Conservation (phyloP, 2,329 filamentous ascomycete genomes). For the Exophiala viscosa region DNA sequence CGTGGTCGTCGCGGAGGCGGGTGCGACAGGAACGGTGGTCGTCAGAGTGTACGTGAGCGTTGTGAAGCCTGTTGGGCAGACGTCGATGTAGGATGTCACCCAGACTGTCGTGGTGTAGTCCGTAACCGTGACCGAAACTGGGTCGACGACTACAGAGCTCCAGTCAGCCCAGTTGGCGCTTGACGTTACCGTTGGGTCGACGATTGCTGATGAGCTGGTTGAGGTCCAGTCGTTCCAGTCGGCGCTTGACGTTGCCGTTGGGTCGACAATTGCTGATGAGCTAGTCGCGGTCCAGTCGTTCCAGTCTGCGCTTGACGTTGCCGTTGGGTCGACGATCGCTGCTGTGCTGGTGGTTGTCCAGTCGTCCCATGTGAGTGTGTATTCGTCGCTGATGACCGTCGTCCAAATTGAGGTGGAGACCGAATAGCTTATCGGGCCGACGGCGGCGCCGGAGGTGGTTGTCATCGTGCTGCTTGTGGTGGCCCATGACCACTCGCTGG, state of each 20-base stretch:
- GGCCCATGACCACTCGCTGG: not conserved
- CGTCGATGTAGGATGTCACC: conserved; percentile 39
- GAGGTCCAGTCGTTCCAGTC: too few relatives aligned
- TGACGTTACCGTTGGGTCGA: too few relatives aligned
- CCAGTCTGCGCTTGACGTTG: not conserved
- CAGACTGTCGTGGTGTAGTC: conserved; percentile 9
- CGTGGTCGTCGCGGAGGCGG: conserved; percentile 22
- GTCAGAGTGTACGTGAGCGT: conserved; percentile 26
- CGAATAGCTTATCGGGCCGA: not conserved
- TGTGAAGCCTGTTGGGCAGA: conserved; percentile 43
- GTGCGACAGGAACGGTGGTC: conserved; percentile 7
- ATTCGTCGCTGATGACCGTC: not conserved
- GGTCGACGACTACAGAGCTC: not conserved
- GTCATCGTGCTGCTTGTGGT: conserved; percentile 1
- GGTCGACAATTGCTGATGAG: too few relatives aligned
- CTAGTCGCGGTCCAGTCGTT: too few relatives aligned
- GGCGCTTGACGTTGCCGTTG: too few relatives aligned
- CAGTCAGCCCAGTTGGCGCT: conserved; percentile 1
- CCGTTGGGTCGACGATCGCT: not conserved
- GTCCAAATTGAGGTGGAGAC: not conserved
- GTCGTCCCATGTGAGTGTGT: conserved; percentile 6
- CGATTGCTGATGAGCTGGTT: too few relatives aligned
- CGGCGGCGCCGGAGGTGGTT: not conserved
- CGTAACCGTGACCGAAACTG: not conserved
- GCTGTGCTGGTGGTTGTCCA: conserved; percentile 9